Base-by-base conservation (phyloP, 202 grass and related monocot genomes). In the Digitaria exilis region DNA sequence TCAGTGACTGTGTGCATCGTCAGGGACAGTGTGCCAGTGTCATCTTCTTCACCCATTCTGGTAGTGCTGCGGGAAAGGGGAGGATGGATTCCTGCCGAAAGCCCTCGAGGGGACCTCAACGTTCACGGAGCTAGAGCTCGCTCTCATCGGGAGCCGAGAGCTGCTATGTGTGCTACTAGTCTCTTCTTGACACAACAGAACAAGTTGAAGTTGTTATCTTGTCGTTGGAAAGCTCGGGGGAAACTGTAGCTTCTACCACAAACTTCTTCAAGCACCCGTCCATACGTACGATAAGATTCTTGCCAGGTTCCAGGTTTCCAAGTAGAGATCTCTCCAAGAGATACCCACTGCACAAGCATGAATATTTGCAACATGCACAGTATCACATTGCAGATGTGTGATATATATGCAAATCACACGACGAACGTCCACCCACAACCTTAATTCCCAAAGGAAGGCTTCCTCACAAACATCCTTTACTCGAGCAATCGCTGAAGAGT, bases 1-100 rank as follows among this genome's bases (percentile, higher is more conserved):
- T 31, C 61, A 19, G 61, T 19, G 31, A 19, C n/a, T n/a, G n/a
- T n/a, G n/a, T n/a, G n/a, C n/a, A n/a, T n/a, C n/a, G n/a, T 35
- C 21, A 43, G 49, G 14, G 73, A 28, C 52, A 75, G 32, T 56
- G 32, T 56, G 51, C 13, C 54, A 9, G 11, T 56, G 50, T 70
- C 42, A 29, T 46, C 67, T 17, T 25, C 22, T 70, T 45, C 19
- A 1, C 55, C 73, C 73, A 24, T 57, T 75, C 51, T 25, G 71
- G 71, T 25, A 50, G 71, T 75, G 50, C 31, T 8, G n/a, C 71
- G 25, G 50, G 35, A 41, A 57, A 57, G 72, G 7, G 9, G 37
- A 39, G 37, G 37, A n/a, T n/a, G n/a, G 72, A 37, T 57, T 75
- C 52, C 52, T 58, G 72, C 72, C 52, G 51, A 54, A 69, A 70